These are phyloP conservation scores for Alopecurus myosuroides DNA, from an alignment of 176 grass and related monocot species.

Conservation along the genomic window DNA sequence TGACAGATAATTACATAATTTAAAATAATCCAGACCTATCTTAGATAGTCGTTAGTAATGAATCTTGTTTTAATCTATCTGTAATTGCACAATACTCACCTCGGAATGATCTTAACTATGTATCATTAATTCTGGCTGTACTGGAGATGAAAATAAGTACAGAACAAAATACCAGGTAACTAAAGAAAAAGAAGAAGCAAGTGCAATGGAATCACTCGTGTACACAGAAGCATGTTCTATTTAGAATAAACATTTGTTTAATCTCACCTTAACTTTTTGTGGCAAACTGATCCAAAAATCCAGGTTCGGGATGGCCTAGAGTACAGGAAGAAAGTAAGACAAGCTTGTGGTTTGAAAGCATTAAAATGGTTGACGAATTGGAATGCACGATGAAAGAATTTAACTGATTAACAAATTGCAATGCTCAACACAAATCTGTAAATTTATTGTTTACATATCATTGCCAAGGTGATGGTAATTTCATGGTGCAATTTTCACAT, in stretches of 20 bases:
- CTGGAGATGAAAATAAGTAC: background rate
- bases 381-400: background rate
- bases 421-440: background rate
- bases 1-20: background rate
- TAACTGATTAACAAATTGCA: background rate
- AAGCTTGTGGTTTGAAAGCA: constrained; percentile 11
- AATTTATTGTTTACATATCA: constrained; percentile 7
- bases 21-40: background rate
- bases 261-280: constrained; percentile 49
- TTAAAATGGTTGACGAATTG: background rate
- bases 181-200: background rate
- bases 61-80: background rate
- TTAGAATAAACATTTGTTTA: constrained; percentile 12
- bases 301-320: constrained; percentile 82
- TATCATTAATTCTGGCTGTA: background rate
- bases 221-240: background rate
- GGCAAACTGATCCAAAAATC: constrained; percentile 82
- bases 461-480: background rate
- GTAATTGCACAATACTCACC: background rate
- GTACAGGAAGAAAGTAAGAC: constrained; percentile 17
- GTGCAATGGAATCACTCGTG: background rate
- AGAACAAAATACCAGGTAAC: background rate
- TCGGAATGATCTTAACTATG: background rate
- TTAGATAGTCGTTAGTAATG: background rate
- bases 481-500: background rate